Conservation (phyloP, 2,329 filamentous ascomycete species). For the Talaromyces sp. region DNA sequence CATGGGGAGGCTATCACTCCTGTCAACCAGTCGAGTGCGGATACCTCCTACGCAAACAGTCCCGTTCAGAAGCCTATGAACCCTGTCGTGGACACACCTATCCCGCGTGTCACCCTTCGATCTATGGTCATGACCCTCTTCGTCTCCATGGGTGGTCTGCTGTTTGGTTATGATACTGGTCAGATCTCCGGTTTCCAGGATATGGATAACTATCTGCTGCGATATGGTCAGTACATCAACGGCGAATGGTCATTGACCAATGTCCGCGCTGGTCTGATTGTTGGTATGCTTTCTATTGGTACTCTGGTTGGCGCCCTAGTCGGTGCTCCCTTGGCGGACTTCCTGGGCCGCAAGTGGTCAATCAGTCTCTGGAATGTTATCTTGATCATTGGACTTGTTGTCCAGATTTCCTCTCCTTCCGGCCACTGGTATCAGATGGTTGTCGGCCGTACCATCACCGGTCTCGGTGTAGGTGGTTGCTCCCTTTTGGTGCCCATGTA, state of each 20-base stretch:
- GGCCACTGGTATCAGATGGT: slow-evolving; percentile 47
- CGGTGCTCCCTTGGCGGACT: slow-evolving; percentile 46
- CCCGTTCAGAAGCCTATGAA: slow-evolving; percentile 27
- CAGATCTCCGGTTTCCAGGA: slow-evolving; percentile 50
- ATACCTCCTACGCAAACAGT: slow-evolving; percentile 22
- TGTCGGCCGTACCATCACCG: slow-evolving; percentile 48
- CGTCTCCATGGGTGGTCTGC: slow-evolving; percentile 50
- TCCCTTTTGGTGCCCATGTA: slow-evolving; percentile 52
- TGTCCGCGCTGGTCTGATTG: slow-evolving; percentile 47
- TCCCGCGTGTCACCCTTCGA: slow-evolving; percentile 40
- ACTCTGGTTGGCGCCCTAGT: slow-evolving; percentile 46
- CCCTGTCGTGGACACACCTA: slow-evolving; percentile 30
- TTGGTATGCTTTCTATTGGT: slow-evolving; percentile 47
- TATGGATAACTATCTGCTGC: slow-evolving; percentile 45
- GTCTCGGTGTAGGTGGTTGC: slow-evolving; percentile 49
- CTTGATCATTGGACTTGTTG: slow-evolving; percentile 45
- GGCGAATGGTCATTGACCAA: slow-evolving; percentile 43
- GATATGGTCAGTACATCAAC: slow-evolving; percentile 40
- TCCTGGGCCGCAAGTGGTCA: slow-evolving; percentile 47
- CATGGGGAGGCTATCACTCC: slow-evolving; percentile 38
- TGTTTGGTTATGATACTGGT: slow-evolving; percentile 51
- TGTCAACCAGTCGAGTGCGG: slow-evolving; percentile 28
- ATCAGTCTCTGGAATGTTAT: slow-evolving; percentile 46
- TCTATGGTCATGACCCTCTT: slow-evolving; percentile 47
- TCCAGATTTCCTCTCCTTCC: slow-evolving; percentile 45